phyloP scores from a whole-genome alignment of 2,329 filamentous ascomycete species.

The Zelopaecilomyces penicillatus region DNA sequence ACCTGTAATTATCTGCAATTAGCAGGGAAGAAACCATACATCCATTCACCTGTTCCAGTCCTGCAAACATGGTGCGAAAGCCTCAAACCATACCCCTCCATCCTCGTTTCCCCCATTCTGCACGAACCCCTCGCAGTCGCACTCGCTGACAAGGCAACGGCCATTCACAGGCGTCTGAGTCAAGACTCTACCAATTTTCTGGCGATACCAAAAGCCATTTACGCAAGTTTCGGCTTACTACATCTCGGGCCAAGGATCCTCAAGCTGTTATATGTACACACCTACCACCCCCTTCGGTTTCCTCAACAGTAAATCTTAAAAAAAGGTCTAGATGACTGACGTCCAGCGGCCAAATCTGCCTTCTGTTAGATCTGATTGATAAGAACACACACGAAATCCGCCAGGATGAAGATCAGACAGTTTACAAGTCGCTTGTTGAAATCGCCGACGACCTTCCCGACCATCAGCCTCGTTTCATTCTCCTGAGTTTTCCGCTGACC shows the following conservation, averaged over 20 bases:
- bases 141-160: conserved; percentile 10
- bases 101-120: not conserved
- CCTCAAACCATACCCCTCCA: not conserved
- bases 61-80: too few relatives aligned
- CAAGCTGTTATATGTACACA: conserved; percentile 91
- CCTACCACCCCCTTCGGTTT: not conserved
- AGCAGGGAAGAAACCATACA: too few relatives aligned
- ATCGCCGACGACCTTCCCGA: conserved; percentile 86
- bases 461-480: conserved; percentile 79
- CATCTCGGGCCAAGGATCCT: conserved; percentile 75
- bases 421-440: conserved; percentile 74
- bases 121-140: not conserved
- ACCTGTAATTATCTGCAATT: too few relatives aligned
- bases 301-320: not conserved
- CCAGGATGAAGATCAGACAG: conserved; percentile 64
- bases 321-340: conserved; percentile 8
- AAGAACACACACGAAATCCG: conserved; percentile 84
- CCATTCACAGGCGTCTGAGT: conserved; percentile 54
- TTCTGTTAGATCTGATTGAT: conserved; percentile 69
- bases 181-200: conserved; percentile 86
- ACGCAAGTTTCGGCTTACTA: conserved; percentile 88
- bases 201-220: conserved; percentile 81
- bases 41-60: too few relatives aligned
- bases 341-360: conserved; percentile 11
- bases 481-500: conserved; percentile 85